Percentiles rank a stretch among this genome's conserved stretches.
Evolutionary conservation across 2,329 filamentous ascomycete species (phyloP).

Genomic region (Fusarium falciforme): DNA sequence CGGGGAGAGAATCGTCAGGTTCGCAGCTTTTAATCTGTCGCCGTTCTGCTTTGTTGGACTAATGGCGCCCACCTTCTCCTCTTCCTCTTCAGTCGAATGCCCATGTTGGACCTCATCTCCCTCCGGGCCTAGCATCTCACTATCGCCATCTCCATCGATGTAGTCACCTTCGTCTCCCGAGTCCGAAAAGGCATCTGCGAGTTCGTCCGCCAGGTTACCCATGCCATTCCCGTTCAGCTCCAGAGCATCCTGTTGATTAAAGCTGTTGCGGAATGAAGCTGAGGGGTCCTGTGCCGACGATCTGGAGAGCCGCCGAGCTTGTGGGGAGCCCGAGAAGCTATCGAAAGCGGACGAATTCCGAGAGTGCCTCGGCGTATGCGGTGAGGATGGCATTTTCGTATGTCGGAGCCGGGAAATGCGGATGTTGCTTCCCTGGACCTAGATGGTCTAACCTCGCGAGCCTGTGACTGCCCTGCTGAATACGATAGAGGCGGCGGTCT

Average conservation of each 20-base stretch:
- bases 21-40: slow-evolving; percentile 51
- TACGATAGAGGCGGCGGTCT: slow-evolving; percentile 13
- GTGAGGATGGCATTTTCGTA: slow-evolving; percentile 54
- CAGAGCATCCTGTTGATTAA: slow-evolving; percentile 60
- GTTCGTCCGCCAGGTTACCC: slow-evolving; percentile 83
- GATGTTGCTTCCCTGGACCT: slow-evolving; percentile 25
- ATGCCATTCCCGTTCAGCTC: slow-evolving; percentile 68
- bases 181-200: slow-evolving; percentile 78
- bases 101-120: slow-evolving; percentile 11
- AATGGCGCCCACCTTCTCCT: slow-evolving; percentile 9
- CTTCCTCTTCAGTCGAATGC: slow-evolving; percentile 23
- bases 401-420: slow-evolving; percentile 10
- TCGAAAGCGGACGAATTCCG: slow-evolving; percentile 68
- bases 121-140: slow-evolving; percentile 20
- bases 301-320: slow-evolving; percentile 61
- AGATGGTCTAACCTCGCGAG: slow-evolving; percentile 12
- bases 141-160: slow-evolving; percentile 54
- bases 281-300: slow-evolving; percentile 60
- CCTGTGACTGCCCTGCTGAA: slow-evolving; percentile 30
- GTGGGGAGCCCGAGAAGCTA: slow-evolving; percentile 58
- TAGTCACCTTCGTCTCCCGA: slow-evolving; percentile 71
- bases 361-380: slow-evolving; percentile 69
- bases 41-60: slow-evolving; percentile 31
- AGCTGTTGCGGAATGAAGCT: slow-evolving; percentile 57
- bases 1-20: slow-evolving; percentile 58